phyloP scores from a whole-genome alignment of 129 eudicot genomes.

The Mikania micrantha region DNA sequence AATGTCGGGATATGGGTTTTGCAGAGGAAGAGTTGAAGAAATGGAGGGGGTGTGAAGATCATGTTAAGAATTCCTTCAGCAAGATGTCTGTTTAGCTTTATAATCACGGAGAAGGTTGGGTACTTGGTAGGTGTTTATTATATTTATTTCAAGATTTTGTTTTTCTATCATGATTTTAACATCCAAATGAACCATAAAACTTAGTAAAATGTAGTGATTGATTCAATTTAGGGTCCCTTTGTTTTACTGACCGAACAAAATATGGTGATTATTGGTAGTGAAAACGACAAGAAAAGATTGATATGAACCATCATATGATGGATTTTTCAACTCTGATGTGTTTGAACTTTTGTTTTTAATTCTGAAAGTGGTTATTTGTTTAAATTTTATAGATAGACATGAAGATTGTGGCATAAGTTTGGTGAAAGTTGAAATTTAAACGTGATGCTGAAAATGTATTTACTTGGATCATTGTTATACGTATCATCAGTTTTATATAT shows the following conservation, averaged over 20 bases:
- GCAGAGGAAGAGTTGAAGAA: slow-evolving; percentile 87
- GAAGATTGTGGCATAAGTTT: slow-evolving; percentile 12
- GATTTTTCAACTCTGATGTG: background rate
- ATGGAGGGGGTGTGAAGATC: slow-evolving; percentile 74
- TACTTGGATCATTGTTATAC: slow-evolving; percentile 28
- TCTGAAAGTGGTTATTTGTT: slow-evolving; percentile 12
- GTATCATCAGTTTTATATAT: too few relatives aligned
- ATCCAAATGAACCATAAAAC: background rate
- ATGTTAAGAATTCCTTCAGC: slow-evolving; percentile 90
- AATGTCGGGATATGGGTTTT: slow-evolving; percentile 99
- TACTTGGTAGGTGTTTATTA: slow-evolving; percentile 76
- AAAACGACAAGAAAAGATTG: slow-evolving; percentile 5
- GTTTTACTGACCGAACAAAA: too few relatives aligned
- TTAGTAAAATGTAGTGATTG: background rate
- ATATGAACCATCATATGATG: slow-evolving; percentile 10
- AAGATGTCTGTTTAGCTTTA: slow-evolving; percentile 94
- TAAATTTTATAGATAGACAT: slow-evolving; percentile 5
- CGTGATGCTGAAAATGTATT: slow-evolving; percentile 20
- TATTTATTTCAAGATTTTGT: background rate
- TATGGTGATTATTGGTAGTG: background rate
- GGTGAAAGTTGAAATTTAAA: slow-evolving; percentile 29
- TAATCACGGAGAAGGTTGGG: slow-evolving; percentile 99
- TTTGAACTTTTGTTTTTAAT: background rate
- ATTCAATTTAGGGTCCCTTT: background rate
- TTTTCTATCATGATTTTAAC: background rate